Conservation (phyloP, 495 filamentous ascomycete genomes). For the Penicillium cataractarum region DNA sequence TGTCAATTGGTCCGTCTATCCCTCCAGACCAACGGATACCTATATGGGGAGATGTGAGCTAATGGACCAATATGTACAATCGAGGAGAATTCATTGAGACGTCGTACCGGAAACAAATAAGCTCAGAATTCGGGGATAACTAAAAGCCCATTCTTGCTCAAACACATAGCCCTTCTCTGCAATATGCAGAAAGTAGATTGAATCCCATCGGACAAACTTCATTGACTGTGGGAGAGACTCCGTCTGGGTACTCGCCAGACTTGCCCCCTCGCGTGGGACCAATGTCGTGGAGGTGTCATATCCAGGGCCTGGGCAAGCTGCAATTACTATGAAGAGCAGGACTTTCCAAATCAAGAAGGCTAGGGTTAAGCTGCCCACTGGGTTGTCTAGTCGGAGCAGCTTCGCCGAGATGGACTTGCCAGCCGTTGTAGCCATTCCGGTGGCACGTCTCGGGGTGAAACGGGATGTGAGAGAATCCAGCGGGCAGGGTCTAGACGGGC, state of each 20-base stretch:
- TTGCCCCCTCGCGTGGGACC: constrained; percentile 39
- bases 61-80: not conserved
- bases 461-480: constrained; percentile 5
- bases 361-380: constrained; percentile 40
- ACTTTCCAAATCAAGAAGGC: constrained; percentile 68
- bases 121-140: constrained; percentile 60
- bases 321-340: constrained; percentile 66
- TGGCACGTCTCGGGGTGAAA: not conserved
- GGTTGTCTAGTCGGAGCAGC: constrained; percentile 37
- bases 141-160: constrained; percentile 98
- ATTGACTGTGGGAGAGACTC: constrained; percentile 31
- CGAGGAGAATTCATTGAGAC: not conserved
- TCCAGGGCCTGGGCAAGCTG: constrained; percentile 67
- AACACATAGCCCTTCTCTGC: constrained; percentile 75
- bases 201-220: constrained; percentile 85
- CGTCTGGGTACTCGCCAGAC: constrained; percentile 18
- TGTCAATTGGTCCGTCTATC: constrained; percentile 24
- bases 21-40: constrained; percentile 33
- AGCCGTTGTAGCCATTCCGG: constrained; percentile 20
- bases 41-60: constrained; percentile 18
- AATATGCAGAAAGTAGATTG: constrained; percentile 77
- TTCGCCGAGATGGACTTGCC: constrained; percentile 18
- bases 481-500: not conserved
- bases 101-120: constrained; percentile 48
- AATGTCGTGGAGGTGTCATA: constrained; percentile 90